Base-by-base conservation (phyloP, 352 stramenopile species). In the Phytophthora ohioensis region DNA sequence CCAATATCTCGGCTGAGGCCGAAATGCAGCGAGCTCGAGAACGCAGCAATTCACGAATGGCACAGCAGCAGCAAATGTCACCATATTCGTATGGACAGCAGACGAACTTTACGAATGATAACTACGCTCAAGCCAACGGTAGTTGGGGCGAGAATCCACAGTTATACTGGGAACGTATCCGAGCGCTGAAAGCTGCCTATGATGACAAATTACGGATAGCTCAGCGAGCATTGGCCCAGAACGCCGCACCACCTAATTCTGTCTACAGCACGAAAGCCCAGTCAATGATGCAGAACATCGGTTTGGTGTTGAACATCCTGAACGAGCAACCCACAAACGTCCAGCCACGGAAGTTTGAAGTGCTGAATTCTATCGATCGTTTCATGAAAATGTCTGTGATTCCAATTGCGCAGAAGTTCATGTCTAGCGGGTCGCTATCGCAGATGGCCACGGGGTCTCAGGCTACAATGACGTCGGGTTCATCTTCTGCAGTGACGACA, bases 221-320 rank as follows among this genome's bases (percentile, higher is more conserved):
- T 15, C 79, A 92, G 47, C 80, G 85, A 59, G 88, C 87, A 8
- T 64, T 96, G 51, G 84, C 76, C 21, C 79, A 91, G 53, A 87
- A 93, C 55, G 84, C 67, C 21, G 87, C 80, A 42, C 76, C 88
- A 3, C 71, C 81, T 5, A 91, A 91, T 51, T 85, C 85, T 0
- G 56, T 75, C 5, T 90, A 96, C 68, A 87, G 82, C 21, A 32
- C 60, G 32, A 96, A 96, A 67, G 88, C 83, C 3, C 78, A 94
- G 49, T 92, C 84, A 38, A 80, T 96, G 64, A 92, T 92, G 72
- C 78, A 91, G 54, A 96, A 94, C 65, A 94, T 96, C 71, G 70
- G 35, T 6, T 66, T 93, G 55, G 86, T 91, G 12, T 80, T 93
- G 54, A 79, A 79, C 34, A 83, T 96, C 12, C 46, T 96, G 45